phyloP scores from a whole-genome alignment of 495 filamentous ascomycete genomes.

The Xeromyces bisporus region DNA sequence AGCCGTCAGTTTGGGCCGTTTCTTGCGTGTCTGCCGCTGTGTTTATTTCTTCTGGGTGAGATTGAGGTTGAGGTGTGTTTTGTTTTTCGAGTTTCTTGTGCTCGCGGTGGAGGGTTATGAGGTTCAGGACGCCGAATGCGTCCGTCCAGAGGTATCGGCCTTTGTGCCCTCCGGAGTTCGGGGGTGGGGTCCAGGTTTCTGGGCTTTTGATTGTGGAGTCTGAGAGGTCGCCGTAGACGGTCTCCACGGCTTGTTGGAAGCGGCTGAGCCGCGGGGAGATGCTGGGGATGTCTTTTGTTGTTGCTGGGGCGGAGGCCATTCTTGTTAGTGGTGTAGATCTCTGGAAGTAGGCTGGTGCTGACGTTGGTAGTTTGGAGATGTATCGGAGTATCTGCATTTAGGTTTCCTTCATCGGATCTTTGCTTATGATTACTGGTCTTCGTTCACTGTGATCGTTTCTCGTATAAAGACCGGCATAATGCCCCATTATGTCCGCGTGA shows the following conservation, averaged over 20 bases:
- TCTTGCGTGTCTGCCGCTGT: conserved; percentile 7
- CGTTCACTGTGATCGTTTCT: not conserved
- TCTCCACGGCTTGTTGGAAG: conserved; percentile 23
- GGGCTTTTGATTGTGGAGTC: conserved; percentile 17
- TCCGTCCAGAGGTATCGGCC: conserved; percentile 56
- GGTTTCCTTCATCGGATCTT: too few relatives aligned
- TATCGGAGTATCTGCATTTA: too few relatives aligned
- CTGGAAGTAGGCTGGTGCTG: too few relatives aligned
- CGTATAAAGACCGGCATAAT: too few relatives aligned
- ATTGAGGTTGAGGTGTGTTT: not conserved
- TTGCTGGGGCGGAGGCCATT: conserved; percentile 11
- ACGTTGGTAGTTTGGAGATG: not conserved
- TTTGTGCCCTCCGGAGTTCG: conserved; percentile 40
- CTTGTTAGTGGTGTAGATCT: too few relatives aligned
- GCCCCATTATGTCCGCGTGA: too few relatives aligned
- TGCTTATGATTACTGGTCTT: too few relatives aligned
- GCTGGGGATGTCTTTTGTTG: conserved; percentile 2
- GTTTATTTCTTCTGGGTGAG: too few relatives aligned
- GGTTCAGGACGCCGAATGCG: conserved; percentile 51
- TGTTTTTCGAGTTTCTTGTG: conserved; percentile 2
- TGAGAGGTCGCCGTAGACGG: conserved; percentile 25
- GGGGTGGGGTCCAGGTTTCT: conserved; percentile 25
- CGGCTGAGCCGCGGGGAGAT: conserved; percentile 16
- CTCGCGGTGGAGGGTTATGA: conserved; percentile 41
- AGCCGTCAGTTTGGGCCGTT: conserved; percentile 3